Evolutionary conservation across 257 asterid genomes (phyloP).

Genomic region (Galeopsis tetrahit): DNA sequence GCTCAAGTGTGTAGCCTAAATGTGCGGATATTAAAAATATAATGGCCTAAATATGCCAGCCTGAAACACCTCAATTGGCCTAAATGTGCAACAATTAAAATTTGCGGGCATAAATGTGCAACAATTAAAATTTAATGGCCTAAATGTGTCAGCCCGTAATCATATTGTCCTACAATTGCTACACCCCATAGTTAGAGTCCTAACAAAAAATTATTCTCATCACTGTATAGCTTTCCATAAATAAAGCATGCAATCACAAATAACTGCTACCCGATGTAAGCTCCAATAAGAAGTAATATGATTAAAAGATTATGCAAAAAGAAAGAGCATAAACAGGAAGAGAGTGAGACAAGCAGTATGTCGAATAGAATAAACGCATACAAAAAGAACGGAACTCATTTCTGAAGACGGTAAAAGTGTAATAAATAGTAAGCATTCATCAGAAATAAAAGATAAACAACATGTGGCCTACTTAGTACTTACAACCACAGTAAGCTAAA

Average conservation of each 20-base stretch:
- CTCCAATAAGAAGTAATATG: slow-evolving; percentile 5
- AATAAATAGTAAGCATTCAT: slow-evolving; percentile 1
- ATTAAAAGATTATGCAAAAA: not conserved
- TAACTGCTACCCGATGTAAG: not conserved
- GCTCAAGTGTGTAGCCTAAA: too few relatives aligned
- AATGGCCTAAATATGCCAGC: too few relatives aligned
- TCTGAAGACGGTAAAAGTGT: not conserved
- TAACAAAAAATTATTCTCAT: too few relatives aligned
- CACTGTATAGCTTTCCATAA: not conserved
- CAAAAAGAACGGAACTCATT: not conserved
- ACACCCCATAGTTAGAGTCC: too few relatives aligned
- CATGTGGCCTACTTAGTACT: slow-evolving; percentile 5
- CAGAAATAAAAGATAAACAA: slow-evolving; percentile 25
- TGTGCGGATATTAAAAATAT: too few relatives aligned
- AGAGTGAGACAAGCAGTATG: not conserved
- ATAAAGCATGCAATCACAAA: not conserved
- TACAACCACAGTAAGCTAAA: not conserved
- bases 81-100: too few relatives aligned
- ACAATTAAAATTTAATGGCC: too few relatives aligned
- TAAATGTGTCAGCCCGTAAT: too few relatives aligned
- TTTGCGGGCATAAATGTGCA: too few relatives aligned
- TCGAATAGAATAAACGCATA: slow-evolving; percentile 1
- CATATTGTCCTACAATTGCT: too few relatives aligned
- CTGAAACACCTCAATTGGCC: too few relatives aligned
- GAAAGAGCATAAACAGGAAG: not conserved